Conservation (phyloP, 257 asterid species). For the Dorcoceras hygrometricum region DNA sequence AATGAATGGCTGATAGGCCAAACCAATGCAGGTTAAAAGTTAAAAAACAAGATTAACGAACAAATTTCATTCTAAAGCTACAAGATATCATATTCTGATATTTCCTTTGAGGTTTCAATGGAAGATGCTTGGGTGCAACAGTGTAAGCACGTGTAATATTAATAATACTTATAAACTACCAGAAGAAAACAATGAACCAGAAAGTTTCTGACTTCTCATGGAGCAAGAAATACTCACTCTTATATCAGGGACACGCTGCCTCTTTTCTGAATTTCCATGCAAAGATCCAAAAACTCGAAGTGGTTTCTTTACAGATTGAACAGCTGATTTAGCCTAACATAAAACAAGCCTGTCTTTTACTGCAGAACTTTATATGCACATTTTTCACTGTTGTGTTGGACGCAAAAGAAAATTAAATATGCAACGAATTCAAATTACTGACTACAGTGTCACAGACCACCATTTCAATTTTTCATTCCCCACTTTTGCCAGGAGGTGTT, state of each 20-base stretch:
- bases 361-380: background rate
- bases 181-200: background rate
- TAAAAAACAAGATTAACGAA: background rate
- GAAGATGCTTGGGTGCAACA: background rate
- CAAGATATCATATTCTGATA: too few species aligned
- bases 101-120: background rate
- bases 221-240: slow-evolving; percentile 37
- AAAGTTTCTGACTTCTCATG: background rate
- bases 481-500: slow-evolving; percentile 19
- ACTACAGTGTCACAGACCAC: background rate
- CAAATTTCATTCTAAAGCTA: background rate
- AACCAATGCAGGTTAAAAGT: background rate
- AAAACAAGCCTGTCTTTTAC: background rate
- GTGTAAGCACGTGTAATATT: background rate
- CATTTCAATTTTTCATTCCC: slow-evolving; percentile 20
- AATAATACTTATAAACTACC: background rate
- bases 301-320: slow-evolving; percentile 76
- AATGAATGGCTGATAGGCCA: background rate
- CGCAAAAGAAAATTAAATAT: slow-evolving; percentile 30
- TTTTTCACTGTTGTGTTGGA: background rate
- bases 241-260: slow-evolving; percentile 63
- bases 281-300: slow-evolving; percentile 78
- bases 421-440: slow-evolving; percentile 8
- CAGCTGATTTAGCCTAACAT: slow-evolving; percentile 59
- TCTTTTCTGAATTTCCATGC: slow-evolving; percentile 68